Evolutionary conservation across 495 filamentous ascomycete species (phyloP).

Genomic region (Hapsidospora chrysogenum): DNA sequence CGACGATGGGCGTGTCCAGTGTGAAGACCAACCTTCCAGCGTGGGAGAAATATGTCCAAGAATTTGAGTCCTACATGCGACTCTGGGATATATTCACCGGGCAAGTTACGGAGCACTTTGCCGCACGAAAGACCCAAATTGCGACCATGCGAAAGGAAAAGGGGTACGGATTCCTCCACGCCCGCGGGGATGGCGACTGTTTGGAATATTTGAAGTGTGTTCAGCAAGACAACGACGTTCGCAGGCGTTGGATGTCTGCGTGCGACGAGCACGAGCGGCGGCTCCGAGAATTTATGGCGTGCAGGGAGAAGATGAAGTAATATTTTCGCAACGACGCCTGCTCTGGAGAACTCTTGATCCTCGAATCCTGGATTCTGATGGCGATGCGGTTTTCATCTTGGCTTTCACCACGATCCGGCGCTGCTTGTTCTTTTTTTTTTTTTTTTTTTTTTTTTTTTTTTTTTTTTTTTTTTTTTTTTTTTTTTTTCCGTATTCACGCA

Average conservation of each 20-base stretch:
- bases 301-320: slow-evolving; percentile 31
- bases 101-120: slow-evolving; percentile 51
- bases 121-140: slow-evolving; percentile 37
- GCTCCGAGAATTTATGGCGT: slow-evolving; percentile 39
- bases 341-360: background rate
- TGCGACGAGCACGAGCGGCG: slow-evolving; percentile 45
- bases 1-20: slow-evolving; percentile 13
- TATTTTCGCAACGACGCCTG: background rate
- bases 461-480: background rate
- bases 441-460: background rate
- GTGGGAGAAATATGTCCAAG: slow-evolving; percentile 42
- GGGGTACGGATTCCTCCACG: slow-evolving; percentile 34
- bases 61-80: slow-evolving; percentile 51
- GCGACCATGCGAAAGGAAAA: slow-evolving; percentile 23
- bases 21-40: slow-evolving; percentile 26
- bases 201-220: slow-evolving; percentile 41
- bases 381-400: background rate
- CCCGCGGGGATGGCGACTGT: slow-evolving; percentile 28
- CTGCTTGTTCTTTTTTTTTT: background rate
- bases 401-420: background rate
- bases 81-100: slow-evolving; percentile 51
- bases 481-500: background rate
- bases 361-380: background rate
- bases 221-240: slow-evolving; percentile 45
- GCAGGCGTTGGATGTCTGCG: slow-evolving; percentile 46